phyloP scores from a whole-genome alignment of 2,329 filamentous ascomycete genomes.

The Fusarium odoratissimum region DNA sequence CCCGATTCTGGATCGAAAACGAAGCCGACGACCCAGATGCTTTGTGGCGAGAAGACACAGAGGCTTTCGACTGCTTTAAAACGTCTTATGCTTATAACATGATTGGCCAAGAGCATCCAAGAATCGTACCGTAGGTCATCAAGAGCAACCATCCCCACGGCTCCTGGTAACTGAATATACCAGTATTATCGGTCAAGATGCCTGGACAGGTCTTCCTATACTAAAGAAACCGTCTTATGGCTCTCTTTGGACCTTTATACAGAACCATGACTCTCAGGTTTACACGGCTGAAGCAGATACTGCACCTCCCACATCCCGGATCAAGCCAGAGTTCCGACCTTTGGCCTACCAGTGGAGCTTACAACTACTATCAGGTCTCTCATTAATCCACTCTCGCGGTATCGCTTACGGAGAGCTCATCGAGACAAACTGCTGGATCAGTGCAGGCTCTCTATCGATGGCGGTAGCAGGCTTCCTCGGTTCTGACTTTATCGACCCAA shows the following conservation, averaged over 20 bases:
- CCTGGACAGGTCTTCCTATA: background rate
- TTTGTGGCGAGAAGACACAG: rapidly evolving
- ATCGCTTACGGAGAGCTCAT: background rate
- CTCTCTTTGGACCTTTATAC: background rate
- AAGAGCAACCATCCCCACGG: rapidly evolving
- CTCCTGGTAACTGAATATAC: rapidly evolving
- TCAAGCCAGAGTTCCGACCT: background rate
- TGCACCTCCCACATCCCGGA: rapidly evolving
- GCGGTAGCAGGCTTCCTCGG: background rate
- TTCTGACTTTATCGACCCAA: background rate
- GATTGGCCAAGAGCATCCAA: background rate
- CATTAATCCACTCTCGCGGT: background rate
- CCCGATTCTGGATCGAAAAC: background rate
- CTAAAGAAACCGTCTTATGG: background rate
- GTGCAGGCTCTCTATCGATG: background rate
- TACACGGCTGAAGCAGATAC: rapidly evolving
- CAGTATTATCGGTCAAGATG: background rate
- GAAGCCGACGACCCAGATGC: background rate
- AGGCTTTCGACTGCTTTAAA: background rate
- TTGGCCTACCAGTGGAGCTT: background rate
- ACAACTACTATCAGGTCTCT: background rate
- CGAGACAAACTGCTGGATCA: background rate
- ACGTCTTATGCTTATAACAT: background rate
- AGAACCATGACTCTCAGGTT: background rate
- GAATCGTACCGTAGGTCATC: background rate